Percentiles rank a stretch among this genome's conserved stretches.
Evolutionary conservation across 176 grass and related monocot genomes (phyloP).

Genomic region (Chrysopogon serrulatus): DNA sequence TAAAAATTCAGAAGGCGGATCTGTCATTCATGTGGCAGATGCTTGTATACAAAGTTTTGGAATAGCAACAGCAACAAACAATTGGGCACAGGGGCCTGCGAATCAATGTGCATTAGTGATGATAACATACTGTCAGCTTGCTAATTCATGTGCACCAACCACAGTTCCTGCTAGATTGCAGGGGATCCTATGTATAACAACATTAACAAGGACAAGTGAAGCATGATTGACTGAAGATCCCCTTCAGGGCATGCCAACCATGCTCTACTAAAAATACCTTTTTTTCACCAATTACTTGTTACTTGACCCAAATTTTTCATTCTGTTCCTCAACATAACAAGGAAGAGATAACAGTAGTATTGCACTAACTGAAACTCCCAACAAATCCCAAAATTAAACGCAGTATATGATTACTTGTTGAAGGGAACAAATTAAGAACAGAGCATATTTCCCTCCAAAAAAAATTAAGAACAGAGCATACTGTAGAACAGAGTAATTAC

Average conservation of each 20-base stretch:
- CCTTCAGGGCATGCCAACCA: neutral
- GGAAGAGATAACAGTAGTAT: fast-evolving
- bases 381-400: neutral
- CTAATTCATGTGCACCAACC: conserved; percentile 4
- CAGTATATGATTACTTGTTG: too few species aligned
- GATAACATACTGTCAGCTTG: neutral
- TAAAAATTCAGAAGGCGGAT: neutral
- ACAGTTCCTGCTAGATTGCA: neutral
- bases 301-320: neutral
- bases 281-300: neutral
- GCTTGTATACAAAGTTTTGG: neutral
- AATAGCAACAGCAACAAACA: neutral
- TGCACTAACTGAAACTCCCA: neutral
- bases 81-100: neutral
- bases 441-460: too few species aligned
- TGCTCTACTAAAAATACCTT: neutral
- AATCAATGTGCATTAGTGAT: neutral
- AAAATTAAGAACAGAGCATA: neutral
- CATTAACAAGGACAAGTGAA: neutral
- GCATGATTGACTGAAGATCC: neutral
- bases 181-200: neutral
- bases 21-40: conserved; percentile 22
- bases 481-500: too few species aligned
- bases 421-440: neutral
- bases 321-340: neutral